Evolutionary conservation across 2,329 filamentous ascomycete species (phyloP).

Genomic region (Bipolaris zeicola): DNA sequence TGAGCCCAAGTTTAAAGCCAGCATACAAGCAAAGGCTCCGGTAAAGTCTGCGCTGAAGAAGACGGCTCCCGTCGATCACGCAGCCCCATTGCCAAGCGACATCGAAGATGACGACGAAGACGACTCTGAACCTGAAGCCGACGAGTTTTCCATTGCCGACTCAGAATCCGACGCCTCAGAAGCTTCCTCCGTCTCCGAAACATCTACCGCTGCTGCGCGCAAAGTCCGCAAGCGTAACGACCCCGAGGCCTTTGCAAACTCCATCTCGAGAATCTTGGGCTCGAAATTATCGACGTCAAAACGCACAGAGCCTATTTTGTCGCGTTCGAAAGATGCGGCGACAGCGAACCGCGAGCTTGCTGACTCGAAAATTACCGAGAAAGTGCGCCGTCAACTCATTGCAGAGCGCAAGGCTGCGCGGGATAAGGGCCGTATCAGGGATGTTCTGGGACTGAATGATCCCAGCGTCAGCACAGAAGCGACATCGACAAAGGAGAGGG

Average conservation of each 20-base stretch:
- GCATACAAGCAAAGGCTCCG: slow-evolving; percentile 21
- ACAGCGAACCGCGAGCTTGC: slow-evolving; percentile 73
- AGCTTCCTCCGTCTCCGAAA: slow-evolving; percentile 40
- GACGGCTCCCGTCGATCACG: slow-evolving; percentile 34
- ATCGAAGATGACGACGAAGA: slow-evolving; percentile 22
- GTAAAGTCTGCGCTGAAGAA: slow-evolving; percentile 34
- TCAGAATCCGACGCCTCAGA: slow-evolving; percentile 46
- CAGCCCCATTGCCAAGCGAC: slow-evolving; percentile 34
- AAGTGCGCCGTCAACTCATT: slow-evolving; percentile 77
- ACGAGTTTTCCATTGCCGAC: slow-evolving; percentile 43
- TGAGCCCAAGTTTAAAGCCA: slow-evolving; percentile 31
- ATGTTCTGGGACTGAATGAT: slow-evolving; percentile 74
- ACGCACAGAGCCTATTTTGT: slow-evolving; percentile 87
- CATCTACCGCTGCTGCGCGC: slow-evolving; percentile 37
- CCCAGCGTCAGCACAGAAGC: slow-evolving; percentile 55
- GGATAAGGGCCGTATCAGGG: slow-evolving; percentile 86
- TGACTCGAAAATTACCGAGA: slow-evolving; percentile 79
- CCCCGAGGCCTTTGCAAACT: slow-evolving; percentile 86
- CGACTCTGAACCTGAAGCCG: slow-evolving; percentile 44
- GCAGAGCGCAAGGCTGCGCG: slow-evolving; percentile 78
- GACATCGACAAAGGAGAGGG: slow-evolving; percentile 73
- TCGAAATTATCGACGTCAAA: slow-evolving; percentile 85
- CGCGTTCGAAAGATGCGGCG: slow-evolving; percentile 76
- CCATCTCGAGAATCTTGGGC: slow-evolving; percentile 88
- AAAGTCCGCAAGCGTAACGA: slow-evolving; percentile 86